Evolutionary conservation across 108 stramenopile species (phyloP), one percentile per base, ranked within the genome.

Genomic region (Stephanodiscus minutulus): DNA sequence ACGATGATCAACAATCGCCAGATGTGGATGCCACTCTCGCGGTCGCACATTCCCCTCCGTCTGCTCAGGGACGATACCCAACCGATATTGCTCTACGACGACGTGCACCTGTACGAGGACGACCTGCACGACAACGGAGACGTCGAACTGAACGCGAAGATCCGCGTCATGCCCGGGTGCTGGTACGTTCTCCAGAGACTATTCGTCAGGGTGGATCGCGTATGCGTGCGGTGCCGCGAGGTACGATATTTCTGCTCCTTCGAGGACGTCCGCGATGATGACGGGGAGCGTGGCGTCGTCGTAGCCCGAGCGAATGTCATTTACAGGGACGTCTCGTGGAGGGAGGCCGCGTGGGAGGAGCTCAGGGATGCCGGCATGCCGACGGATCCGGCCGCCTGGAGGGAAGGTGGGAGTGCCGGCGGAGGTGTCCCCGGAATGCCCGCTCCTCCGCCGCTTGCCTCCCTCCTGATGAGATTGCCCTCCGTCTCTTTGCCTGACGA

Each of bases 91-190:
- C 76, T 82, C 0, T 92, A 83, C 63, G 91, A 92, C 73, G 81
- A 89, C 52, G 61, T 92, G 9, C 58, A 73, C 7, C 43, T 92
- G 18, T 85, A 82, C 48, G 91, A 89, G 74, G 91, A 92, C 67
- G 91, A 92, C 67, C 62, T 92, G 62, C 91, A 92, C 68, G 91
- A 92, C 64, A 89, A 92, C 81, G 88, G 91, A 41, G 79, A 86
- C 44, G 84, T 87, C 7, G 73, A 82, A 24, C 68, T 83, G 49
- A 79, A 74, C 36, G 66, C 83, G 48, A 92, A 92, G 64, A 50
- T 92, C 6, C 84, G 91, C 28, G 87, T 89, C 72, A 92, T 92
- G 91, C 88, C 91, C 17, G 59, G 48, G 3, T 89, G 87, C 47
- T 78, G 66, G 62, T 92, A 84, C 63, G 64, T 88, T 28, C 68